phyloP scores from a whole-genome alignment of 1,284 basidiomycete species.

The Golubevia pallescens region DNA sequence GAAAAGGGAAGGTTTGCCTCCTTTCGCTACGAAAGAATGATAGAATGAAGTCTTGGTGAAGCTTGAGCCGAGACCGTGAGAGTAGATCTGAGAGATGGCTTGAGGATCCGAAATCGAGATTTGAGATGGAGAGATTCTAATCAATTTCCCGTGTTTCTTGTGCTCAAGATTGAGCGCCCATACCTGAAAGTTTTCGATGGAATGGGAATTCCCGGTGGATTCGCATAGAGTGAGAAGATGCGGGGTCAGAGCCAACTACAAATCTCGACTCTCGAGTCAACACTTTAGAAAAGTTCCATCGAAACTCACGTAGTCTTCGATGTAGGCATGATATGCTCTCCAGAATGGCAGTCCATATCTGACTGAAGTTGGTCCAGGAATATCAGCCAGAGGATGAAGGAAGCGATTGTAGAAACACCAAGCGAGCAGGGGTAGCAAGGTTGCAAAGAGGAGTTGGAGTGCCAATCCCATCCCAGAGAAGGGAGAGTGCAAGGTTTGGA shows the following conservation, averaged over 20 bases:
- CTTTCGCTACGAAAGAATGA: constrained; percentile 37
- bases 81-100: constrained; percentile 36
- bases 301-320: constrained; percentile 20
- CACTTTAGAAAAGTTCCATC: too few species aligned
- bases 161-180: constrained; percentile 25
- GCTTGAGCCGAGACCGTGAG: constrained; percentile 24
- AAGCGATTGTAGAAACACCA: constrained; percentile 24
- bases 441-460: too few species aligned
- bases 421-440: neutral
- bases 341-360: constrained; percentile 34
- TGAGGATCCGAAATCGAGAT: constrained; percentile 26
- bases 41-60: constrained; percentile 41
- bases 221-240: too few species aligned
- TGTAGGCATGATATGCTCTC: constrained; percentile 29
- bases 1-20: constrained; percentile 31
- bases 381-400: constrained; percentile 28
- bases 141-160: constrained; percentile 25
- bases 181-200: too few species aligned
- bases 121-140: constrained; percentile 35
- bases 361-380: constrained; percentile 31
- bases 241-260: too few species aligned
- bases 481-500: too few species aligned
- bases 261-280: too few species aligned
- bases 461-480: too few species aligned
- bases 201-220: too few species aligned